Base-by-base conservation (phyloP, 495 filamentous ascomycete species). In the Zalerion maritima region DNA sequence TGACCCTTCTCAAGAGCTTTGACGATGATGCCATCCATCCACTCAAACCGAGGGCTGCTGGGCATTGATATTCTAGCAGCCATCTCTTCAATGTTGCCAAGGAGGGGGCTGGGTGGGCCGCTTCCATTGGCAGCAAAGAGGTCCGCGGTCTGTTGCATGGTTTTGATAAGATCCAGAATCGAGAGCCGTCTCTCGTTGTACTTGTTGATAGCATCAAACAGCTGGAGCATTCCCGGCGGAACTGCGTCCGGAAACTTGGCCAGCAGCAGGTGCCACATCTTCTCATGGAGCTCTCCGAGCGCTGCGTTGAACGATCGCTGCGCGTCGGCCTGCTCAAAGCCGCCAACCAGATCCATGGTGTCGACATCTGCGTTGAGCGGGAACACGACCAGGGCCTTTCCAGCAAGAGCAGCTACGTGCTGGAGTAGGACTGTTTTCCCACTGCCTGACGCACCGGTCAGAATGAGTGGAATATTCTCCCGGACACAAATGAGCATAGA, bases 311-410 rank as follows among this genome's bases (percentile, higher is more conserved):
- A 50, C 26, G 74, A 70, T 26, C 87, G 68, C 18, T 73, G 57
- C 28, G 81, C 67, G 48, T 96, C 85, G 19, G 82, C 75, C 53
- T 99, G 91, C 45, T 96, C 91, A 46, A 91, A 99, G 0, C 89
- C 85, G 39, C 91, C 91, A 29, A 99, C 78, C 14, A 99, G 65
- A 46, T 99, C 91, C 73, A 87, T 94, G 10, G 87, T 81, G 51
- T 99, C 91, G 27, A 87, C 81, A 37, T 96, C 91, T 3, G 81
- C 71, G 49, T 91, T 94, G 41, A 96, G 61, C 7, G 85, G 70
- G 31, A 94, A 74, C 23, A 79, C 75, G 23, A 81, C 65, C 8
- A 94, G 53, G 4, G 69, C 56, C 22, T 75, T 75, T 15, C 89
- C 87, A 31, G 67, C 64, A 16, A 78, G 43, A 19, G 77, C 72